phyloP scores from a whole-genome alignment of 202 grass and related monocot species.

The Zizania palustris region DNA sequence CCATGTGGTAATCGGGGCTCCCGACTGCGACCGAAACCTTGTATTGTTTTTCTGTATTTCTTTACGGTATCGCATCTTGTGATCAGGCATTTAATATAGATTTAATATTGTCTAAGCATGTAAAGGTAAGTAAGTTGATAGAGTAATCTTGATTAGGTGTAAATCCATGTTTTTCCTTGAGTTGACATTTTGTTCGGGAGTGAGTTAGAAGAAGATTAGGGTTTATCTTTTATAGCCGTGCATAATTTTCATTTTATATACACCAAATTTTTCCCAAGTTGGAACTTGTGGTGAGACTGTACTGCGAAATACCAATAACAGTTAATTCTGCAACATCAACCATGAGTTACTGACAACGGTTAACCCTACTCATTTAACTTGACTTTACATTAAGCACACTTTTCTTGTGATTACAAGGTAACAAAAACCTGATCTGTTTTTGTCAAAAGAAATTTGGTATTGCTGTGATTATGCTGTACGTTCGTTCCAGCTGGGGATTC shows the following conservation, averaged over 20 bases:
- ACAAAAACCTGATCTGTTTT: background rate
- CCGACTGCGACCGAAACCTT: background rate
- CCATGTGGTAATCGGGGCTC: background rate
- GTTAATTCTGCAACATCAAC: background rate
- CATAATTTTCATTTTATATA: background rate
- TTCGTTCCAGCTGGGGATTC: conserved; percentile 58
- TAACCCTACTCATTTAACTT: background rate
- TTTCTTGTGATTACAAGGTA: background rate
- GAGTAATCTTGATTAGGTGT: no score
- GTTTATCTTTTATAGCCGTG: background rate
- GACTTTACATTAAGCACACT: background rate
- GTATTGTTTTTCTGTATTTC: background rate
- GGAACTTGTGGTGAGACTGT: background rate
- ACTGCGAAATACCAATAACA: background rate
- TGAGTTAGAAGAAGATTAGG: background rate
- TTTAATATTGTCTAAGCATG: no score
- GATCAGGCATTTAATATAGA: background rate
- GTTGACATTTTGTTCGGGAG: no score
- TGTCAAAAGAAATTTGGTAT: background rate
- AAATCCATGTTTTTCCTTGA: no score
- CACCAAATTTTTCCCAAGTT: background rate
- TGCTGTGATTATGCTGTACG: background rate
- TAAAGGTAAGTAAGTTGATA: background rate
- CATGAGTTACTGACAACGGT: no score
- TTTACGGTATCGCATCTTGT: background rate